These are phyloP conservation scores for Suillus plorans DNA, from an alignment of 768 basidiomycete genomes.

Conservation along the genomic window DNA sequence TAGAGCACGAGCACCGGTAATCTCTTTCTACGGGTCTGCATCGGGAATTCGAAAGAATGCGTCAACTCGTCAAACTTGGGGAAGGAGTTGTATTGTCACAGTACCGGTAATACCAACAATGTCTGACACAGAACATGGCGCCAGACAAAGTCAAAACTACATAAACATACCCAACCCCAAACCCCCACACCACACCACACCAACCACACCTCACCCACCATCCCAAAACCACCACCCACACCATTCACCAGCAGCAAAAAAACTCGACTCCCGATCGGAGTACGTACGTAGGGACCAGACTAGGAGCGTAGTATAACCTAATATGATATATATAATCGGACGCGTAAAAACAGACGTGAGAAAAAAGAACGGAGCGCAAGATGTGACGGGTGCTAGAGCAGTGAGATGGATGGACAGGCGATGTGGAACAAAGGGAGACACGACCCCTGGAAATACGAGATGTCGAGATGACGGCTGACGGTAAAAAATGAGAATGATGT, in stretches of 20 bases:
- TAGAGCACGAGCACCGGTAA: not conserved
- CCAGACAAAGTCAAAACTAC: slow-evolving; percentile 1
- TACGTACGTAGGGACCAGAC: slow-evolving; percentile 20
- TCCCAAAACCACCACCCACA: slow-evolving; percentile 11
- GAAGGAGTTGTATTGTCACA: not conserved
- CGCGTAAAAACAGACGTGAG: slow-evolving; percentile 20
- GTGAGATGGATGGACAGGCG: slow-evolving; percentile 11
- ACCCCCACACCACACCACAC: slow-evolving; percentile 13
- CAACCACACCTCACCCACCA: slow-evolving; percentile 10
- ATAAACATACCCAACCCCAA: slow-evolving; percentile 11
- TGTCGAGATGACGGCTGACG: slow-evolving; percentile 13
- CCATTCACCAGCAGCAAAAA: slow-evolving; percentile 19
- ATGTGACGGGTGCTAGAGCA: slow-evolving; percentile 15
- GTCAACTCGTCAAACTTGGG: not conserved
- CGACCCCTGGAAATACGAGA: slow-evolving; percentile 13
- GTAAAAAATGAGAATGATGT: slow-evolving; percentile 17
- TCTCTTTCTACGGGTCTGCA: not conserved
- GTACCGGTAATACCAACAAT: not conserved
- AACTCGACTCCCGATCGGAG: slow-evolving; percentile 9
- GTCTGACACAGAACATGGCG: not conserved
- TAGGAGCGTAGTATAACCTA: slow-evolving; percentile 22
- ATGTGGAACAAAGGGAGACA: slow-evolving; percentile 12
- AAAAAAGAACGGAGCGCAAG: slow-evolving; percentile 9
- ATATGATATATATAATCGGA: slow-evolving; percentile 31
- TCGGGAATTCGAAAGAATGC: not conserved